Evolutionary conservation across 352 stramenopile genomes (phyloP).

Genomic region (Phytophthora pseudosyringae): DNA sequence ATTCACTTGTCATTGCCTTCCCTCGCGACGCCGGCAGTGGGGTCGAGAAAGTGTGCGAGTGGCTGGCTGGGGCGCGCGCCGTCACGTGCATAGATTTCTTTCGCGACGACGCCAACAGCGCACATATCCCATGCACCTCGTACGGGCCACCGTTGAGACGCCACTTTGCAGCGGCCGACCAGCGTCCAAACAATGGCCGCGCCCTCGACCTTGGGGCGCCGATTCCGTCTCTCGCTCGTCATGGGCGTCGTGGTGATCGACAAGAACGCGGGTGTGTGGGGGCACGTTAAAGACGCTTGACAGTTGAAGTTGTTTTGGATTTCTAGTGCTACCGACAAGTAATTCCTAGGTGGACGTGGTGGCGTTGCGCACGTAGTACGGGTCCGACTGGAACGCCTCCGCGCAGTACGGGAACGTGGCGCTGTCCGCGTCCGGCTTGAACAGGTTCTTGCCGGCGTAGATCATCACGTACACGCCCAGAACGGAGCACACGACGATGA

Average conservation of each 20-base stretch:
- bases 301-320: conserved; percentile 9
- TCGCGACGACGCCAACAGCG: conserved; percentile 6
- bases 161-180: conserved; percentile 4
- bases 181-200: conserved; percentile 25
- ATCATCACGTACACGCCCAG: conserved; percentile 53
- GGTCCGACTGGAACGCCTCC: conserved; percentile 44
- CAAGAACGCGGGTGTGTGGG: background rate
- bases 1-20: too few species aligned
- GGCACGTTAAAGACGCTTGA: conserved; percentile 9
- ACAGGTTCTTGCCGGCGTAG: conserved; percentile 48
- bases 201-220: conserved; percentile 8
- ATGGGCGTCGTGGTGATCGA: conserved; percentile 18
- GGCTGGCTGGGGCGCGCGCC: background rate
- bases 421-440: conserved; percentile 34
- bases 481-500: conserved; percentile 42
- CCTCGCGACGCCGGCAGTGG: too few species aligned
- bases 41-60: background rate
- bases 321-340: conserved; percentile 9
- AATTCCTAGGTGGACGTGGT: conserved; percentile 20
- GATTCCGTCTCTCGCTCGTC: conserved; percentile 10
- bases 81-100: conserved; percentile 4
- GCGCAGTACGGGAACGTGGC: conserved; percentile 65
- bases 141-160: conserved; percentile 20
- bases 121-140: conserved; percentile 17
- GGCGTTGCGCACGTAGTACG: conserved; percentile 51